phyloP scores from a whole-genome alignment of 1,284 basidiomycete genomes.

The Tilletiopsis washingtonensis region DNA sequence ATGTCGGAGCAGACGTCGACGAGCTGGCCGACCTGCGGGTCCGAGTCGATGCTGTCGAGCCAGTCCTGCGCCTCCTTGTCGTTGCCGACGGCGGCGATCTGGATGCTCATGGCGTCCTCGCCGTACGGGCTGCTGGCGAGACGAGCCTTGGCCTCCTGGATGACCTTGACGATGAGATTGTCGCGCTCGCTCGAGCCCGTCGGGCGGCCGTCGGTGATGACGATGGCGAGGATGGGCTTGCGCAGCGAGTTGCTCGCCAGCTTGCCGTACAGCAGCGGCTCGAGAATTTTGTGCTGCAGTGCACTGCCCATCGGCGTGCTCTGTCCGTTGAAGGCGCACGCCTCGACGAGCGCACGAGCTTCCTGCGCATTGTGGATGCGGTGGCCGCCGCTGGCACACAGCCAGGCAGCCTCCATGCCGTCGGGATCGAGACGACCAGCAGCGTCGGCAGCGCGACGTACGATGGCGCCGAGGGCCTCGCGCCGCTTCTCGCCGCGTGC shows the following conservation, averaged over 20 bases:
- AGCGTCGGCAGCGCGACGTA: slow-evolving; percentile 29
- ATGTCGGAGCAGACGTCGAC: slow-evolving; percentile 35
- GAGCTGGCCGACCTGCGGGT: slow-evolving; percentile 26
- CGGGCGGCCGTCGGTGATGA: slow-evolving; percentile 35
- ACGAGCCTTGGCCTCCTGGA: slow-evolving; percentile 18
- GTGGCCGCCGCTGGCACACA: slow-evolving; percentile 17
- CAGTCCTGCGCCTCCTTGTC: slow-evolving; percentile 36
- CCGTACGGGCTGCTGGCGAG: slow-evolving; percentile 17
- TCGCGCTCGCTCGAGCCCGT: slow-evolving; percentile 21
- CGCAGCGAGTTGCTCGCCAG: slow-evolving; percentile 13
- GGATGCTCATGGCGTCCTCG: slow-evolving; percentile 29
- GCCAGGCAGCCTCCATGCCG: slow-evolving; percentile 34
- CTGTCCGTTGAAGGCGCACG: slow-evolving; percentile 21
- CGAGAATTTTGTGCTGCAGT: no score
- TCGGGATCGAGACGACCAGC: slow-evolving; percentile 30
- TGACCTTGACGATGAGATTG: slow-evolving; percentile 25
- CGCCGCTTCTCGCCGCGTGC: slow-evolving; percentile 14
- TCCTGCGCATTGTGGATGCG: slow-evolving; percentile 23
- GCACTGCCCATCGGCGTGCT: slow-evolving; percentile 29
- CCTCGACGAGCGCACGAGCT: slow-evolving; percentile 14
- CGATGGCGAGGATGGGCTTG: slow-evolving; percentile 25
- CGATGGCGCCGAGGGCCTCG: slow-evolving; percentile 20
- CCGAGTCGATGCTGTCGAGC: slow-evolving; percentile 36
- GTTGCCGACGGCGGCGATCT: slow-evolving; percentile 35
- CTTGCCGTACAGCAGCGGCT: slow-evolving; percentile 24